Percentiles rank a stretch among this genome's conserved stretches.
Conservation (phyloP, 495 filamentous ascomycete species). For the Parachaetomium inaequale region DNA sequence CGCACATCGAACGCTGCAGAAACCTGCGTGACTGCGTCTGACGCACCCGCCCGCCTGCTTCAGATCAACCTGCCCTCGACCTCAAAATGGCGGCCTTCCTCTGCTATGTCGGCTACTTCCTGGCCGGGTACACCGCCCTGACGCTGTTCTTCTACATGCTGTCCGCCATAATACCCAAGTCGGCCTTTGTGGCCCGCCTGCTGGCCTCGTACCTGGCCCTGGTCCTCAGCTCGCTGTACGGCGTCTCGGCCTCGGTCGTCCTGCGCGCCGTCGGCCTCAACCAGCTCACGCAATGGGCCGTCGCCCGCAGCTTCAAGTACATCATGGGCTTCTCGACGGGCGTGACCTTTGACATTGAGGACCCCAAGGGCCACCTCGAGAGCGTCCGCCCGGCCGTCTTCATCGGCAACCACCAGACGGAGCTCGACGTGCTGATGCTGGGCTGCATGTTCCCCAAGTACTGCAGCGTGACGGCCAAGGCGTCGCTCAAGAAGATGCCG, state of each 20-base stretch:
- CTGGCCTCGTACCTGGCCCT: conserved; percentile 69
- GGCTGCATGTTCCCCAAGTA: conserved; percentile 83
- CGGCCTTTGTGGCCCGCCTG: conserved; percentile 67
- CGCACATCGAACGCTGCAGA: neutral
- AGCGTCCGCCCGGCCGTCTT: conserved; percentile 80
- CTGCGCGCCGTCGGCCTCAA: conserved; percentile 68
- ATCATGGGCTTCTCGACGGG: conserved; percentile 72
- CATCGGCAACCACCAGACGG: conserved; percentile 89
- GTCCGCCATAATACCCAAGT: conserved; percentile 50
- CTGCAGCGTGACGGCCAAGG: conserved; percentile 92
- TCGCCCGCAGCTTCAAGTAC: conserved; percentile 76
- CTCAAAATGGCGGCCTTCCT: conserved; percentile 33
- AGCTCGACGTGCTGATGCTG: conserved; percentile 90
- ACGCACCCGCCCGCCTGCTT: neutral
- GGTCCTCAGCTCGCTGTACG: conserved; percentile 66
- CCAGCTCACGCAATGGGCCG: conserved; percentile 81
- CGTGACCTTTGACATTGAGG: conserved; percentile 70
- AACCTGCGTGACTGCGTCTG: neutral
- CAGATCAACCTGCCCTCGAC: neutral
- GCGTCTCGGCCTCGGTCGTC: conserved; percentile 67
- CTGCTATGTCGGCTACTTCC: conserved; percentile 49
- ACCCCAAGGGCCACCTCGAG: conserved; percentile 60
- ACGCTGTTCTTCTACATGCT: conserved; percentile 58
- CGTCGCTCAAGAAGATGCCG: conserved; percentile 71
- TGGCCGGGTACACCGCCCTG: conserved; percentile 55